Percentiles rank a stretch among this genome's conserved stretches.
Conservation (phyloP, 306 rosid species). For the Gleditsia sinensis region DNA sequence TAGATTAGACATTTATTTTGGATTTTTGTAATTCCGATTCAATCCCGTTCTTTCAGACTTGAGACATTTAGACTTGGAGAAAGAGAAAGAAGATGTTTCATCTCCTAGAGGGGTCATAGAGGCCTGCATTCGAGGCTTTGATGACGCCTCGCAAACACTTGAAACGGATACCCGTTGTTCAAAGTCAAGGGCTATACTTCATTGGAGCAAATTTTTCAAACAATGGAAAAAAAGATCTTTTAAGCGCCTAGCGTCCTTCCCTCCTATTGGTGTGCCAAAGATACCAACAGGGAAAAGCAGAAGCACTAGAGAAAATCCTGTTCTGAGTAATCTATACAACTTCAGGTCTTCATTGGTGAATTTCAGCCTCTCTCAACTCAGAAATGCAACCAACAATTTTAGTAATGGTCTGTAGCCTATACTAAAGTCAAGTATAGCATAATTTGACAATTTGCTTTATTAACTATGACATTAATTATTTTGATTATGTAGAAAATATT, state of each 20-base stretch:
- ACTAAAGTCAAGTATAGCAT: neutral
- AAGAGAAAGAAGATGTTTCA: conserved; percentile 55
- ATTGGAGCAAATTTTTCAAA: conserved; percentile 69
- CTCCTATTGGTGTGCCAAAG: conserved; percentile 54
- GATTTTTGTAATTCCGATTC: neutral
- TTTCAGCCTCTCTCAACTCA: conserved; percentile 60
- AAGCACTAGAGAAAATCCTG: conserved; percentile 50
- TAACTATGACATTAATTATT: conserved; percentile 2
- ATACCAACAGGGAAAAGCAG: conserved; percentile 54
- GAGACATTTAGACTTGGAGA: conserved; percentile 61
- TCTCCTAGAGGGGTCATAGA: conserved; percentile 93
- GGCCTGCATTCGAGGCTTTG: conserved; percentile 42
- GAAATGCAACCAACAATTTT: conserved; percentile 69
- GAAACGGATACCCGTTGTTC: conserved; percentile 41
- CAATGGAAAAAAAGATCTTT: conserved; percentile 53
- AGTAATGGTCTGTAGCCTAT: conserved; percentile 52
- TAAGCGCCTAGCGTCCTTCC: conserved; percentile 63
- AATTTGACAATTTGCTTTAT: too few species aligned
- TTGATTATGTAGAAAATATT: conserved; percentile 58
- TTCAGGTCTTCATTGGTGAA: conserved; percentile 61
- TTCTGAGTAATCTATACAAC: conserved; percentile 38
- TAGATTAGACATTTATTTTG: neutral
- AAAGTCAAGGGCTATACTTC: conserved; percentile 40
- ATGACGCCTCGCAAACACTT: conserved; percentile 17
- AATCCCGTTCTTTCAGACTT: conserved; percentile 50